These are phyloP conservation scores for Zanthoxylum bungeanum DNA, from an alignment of 345 rosid species.

Conservation along the genomic window DNA sequence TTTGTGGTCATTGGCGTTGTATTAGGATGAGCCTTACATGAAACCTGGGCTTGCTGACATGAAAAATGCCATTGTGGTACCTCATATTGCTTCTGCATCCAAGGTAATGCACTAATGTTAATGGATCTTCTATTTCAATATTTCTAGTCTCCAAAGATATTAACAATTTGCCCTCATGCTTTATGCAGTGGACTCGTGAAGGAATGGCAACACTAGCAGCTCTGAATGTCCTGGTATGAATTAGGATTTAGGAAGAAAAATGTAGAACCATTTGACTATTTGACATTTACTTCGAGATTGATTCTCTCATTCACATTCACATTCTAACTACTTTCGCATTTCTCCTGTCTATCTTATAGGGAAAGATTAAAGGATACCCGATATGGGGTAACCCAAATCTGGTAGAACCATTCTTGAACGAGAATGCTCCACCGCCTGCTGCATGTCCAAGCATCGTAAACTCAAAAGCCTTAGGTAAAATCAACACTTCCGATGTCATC, in stretches of 20 bases:
- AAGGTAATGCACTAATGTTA: slow-evolving; percentile 52
- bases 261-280: not conserved
- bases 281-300: not conserved
- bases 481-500: not conserved
- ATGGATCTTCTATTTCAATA: not conserved
- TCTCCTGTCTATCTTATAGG: slow-evolving; percentile 33
- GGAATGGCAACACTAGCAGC: slow-evolving; percentile 98
- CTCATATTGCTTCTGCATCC: slow-evolving; percentile 98
- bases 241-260: not conserved
- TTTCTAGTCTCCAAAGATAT: not conserved
- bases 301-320: not conserved
- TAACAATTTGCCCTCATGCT: not conserved
- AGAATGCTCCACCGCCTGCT: slow-evolving; percentile 71
- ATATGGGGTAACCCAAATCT: slow-evolving; percentile 73
- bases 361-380: slow-evolving; percentile 90
- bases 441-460: slow-evolving; percentile 93
- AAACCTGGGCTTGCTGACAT: slow-evolving; percentile 92
- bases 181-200: slow-evolving; percentile 93
- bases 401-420: slow-evolving; percentile 78
- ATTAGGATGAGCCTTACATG: slow-evolving; percentile 95
- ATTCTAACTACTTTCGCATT: not conserved
- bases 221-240: slow-evolving; percentile 78
- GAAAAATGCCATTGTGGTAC: slow-evolving; percentile 89
- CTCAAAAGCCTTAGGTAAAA: slow-evolving; percentile 69
- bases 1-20: not conserved